phyloP scores from a whole-genome alignment of 805 yeast species.

The Jamesozyma rosinii region DNA sequence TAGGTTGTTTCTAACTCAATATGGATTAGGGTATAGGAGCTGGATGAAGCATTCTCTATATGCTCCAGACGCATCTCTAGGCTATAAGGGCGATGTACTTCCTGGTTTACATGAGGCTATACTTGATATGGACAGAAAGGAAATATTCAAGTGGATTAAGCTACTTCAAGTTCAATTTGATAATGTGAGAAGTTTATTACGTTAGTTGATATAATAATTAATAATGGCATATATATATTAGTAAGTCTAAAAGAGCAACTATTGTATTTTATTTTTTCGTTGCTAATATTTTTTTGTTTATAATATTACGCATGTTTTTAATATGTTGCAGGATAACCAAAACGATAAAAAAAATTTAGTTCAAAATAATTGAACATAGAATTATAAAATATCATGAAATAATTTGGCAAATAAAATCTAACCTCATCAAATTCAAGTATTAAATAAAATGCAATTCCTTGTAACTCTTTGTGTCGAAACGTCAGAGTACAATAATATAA shows the following conservation, averaged over 20 bases:
- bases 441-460: no score
- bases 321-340: no score
- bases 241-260: no score
- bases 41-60: conserved; percentile 60
- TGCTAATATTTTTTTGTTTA: not conserved
- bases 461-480: no score
- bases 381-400: no score
- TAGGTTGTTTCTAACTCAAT: conserved; percentile 40
- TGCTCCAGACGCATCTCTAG: conserved; percentile 49
- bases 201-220: conserved; percentile 7
- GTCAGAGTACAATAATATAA: no score
- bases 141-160: conserved; percentile 38
- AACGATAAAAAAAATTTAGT: no score
- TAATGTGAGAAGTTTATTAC: conserved; percentile 17
- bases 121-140: conserved; percentile 37
- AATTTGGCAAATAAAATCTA: no score
- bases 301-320: no score
- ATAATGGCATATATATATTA: no score
- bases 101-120: conserved; percentile 55
- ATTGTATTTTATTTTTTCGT: not conserved
- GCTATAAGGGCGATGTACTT: conserved; percentile 42
- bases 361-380: no score
- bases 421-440: no score
- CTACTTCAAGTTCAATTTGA: conserved; percentile 32
- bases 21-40: conserved; percentile 40